Evolutionary conservation across 2,329 filamentous ascomycete species (phyloP).

Genomic region (Dothidotthia symphoricarpi): DNA sequence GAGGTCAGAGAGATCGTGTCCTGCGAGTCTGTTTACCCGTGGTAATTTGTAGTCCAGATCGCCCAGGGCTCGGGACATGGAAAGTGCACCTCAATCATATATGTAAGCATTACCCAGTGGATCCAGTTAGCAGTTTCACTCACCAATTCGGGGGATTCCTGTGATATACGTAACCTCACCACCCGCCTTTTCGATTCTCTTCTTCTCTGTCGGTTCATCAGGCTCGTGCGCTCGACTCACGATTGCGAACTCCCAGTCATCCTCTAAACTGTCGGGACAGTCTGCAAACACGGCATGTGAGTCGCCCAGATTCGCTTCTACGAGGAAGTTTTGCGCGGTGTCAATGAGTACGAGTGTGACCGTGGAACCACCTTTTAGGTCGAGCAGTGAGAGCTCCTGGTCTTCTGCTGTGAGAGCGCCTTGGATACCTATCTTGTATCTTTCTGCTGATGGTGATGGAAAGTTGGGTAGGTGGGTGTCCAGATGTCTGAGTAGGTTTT

Average conservation of each 20-base stretch:
- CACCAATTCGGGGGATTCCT: conserved; percentile 18
- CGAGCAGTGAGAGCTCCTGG: conserved; percentile 14
- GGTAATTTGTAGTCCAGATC: conserved; percentile 26
- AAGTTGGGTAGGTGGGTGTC: conserved; percentile 17
- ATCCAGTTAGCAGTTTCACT: neutral
- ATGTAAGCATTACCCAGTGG: neutral
- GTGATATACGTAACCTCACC: conserved; percentile 23
- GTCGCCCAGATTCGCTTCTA: conserved; percentile 25
- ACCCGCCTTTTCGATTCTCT: conserved; percentile 23
- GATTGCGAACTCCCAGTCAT: conserved; percentile 18
- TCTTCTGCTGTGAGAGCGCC: conserved; percentile 22
- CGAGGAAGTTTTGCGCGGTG: conserved; percentile 19
- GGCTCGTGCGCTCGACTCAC: conserved; percentile 22
- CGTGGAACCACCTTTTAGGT: conserved; percentile 24
- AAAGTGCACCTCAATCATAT: conserved; percentile 14
- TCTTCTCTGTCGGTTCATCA: conserved; percentile 19
- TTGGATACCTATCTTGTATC: conserved; percentile 24
- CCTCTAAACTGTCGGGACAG: conserved; percentile 9
- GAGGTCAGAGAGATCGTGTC: conserved; percentile 24
- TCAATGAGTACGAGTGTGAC: conserved; percentile 24
- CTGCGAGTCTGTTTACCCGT: conserved; percentile 24
- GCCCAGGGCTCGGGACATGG: conserved; percentile 26
- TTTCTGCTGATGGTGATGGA: conserved; percentile 13
- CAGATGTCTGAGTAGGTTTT: conserved; percentile 18
- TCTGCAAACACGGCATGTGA: conserved; percentile 22